Evolutionary conservation across 139 green algal genomes (phyloP), one percentile per base, ranked within the genome.

Genomic region (Chlorella sorokiniana): DNA sequence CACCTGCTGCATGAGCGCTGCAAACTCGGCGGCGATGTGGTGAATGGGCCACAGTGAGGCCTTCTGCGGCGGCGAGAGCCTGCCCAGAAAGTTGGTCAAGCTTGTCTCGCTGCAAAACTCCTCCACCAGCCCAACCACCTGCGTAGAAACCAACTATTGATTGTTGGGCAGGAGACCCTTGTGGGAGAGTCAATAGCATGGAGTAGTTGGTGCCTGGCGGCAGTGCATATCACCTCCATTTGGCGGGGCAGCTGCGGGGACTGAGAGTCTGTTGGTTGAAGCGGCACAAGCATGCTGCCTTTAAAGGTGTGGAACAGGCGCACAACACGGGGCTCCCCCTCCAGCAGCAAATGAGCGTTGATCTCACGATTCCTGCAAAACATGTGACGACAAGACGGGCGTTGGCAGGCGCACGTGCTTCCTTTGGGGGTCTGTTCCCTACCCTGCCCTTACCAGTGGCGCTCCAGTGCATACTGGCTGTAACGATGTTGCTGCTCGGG

Each of bases 121-220:
- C 73, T 79, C 52, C 37, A 79, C 73, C 11, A 79, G 27, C n/a
- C 73, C 73, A 22, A 69, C 10, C 35, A 79, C 73, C 73, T 79
- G 52, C 51, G 52, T n/a, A 29, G 10, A n/a, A n/a, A n/a, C n/a
- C n/a, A n/a, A n/a, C n/a, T n/a, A n/a, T n/a, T n/a, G n/a, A n/a
- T n/a, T n/a, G n/a, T n/a, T n/a, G n/a, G n/a, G n/a, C n/a, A n/a
- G n/a, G n/a, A n/a, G n/a, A n/a, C n/a, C 4, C 33, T n/a, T 14
- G 61, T 68, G 27, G n/a, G 2, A 27, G 3, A n/a, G 56, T 65
- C n/a, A n/a, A n/a, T n/a, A n/a, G n/a, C n/a, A n/a, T n/a, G n/a
- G n/a, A n/a, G n/a, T n/a, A n/a, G n/a, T 33, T 65, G 59, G 1
- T 3, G 6, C 1, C 31, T 45, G 40, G 29, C 3, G 33, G 23